These are phyloP conservation scores for Papilionanthe hybrid DNA, from an alignment of 116 monocot species.

Conservation along the genomic window DNA sequence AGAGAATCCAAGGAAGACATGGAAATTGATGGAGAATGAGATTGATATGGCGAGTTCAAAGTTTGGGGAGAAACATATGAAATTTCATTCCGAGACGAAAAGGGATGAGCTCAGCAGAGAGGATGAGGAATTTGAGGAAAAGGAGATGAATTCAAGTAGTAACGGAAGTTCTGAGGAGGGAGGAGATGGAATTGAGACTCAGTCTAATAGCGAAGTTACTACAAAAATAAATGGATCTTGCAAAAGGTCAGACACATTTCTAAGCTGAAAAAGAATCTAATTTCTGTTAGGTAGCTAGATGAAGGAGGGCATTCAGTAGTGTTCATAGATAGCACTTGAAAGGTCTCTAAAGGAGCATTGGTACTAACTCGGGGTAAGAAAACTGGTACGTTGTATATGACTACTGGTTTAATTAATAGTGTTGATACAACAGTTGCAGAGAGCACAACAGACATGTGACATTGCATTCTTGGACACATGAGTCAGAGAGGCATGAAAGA, in stretches of 20 bases:
- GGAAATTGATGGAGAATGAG: not conserved
- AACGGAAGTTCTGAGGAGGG: not conserved
- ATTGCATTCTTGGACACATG: no score
- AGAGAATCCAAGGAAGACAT: conserved; percentile 45
- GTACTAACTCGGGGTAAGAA: not conserved
- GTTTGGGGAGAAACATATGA: conserved; percentile 18
- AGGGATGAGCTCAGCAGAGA: not conserved
- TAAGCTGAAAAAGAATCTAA: no score
- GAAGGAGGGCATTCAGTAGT: no score
- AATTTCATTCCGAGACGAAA: conserved; percentile 7
- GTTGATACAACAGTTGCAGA: no score
- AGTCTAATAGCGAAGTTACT: not conserved
- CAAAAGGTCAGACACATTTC: no score
- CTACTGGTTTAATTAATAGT: no score
- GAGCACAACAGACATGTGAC: no score
- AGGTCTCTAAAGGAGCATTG: conserved; percentile 28
- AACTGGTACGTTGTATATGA: no score
- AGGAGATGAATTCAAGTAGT: conserved; percentile 3
- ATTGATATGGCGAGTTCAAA: conserved; percentile 14
- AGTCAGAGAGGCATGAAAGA: no score
- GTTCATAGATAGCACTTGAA: no score
- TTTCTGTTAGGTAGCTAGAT: no score
- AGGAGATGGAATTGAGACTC: not conserved
- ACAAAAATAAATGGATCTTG: conserved; percentile 14
- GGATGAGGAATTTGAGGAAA: conserved; percentile 8